Base-by-base conservation (phyloP, 2,329 filamentous ascomycete species). In the Diaporthe citriasiana region DNA sequence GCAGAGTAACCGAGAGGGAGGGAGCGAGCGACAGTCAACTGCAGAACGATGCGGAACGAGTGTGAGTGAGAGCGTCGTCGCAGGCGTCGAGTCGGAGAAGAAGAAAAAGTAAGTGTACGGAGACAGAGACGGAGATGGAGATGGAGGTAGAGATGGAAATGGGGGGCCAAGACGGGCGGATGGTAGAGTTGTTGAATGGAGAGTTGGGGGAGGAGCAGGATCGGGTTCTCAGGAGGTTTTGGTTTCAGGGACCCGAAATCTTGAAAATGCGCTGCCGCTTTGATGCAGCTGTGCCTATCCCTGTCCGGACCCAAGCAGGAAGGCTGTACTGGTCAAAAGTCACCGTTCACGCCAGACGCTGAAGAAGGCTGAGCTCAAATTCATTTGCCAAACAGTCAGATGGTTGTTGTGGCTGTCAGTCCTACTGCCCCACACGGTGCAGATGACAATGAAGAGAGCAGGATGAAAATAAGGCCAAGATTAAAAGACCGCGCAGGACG, bases 231-330 rank as follows among this genome's bases (percentile, higher is more conserved):
- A 68, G 63, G 47, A 68, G 63, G 47, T 53, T 40, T 40, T 53
- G 45, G 63, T 68, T 68, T 68, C 63, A 68, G 63, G 47, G 63
- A 68, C 47, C 63, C 45, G 63, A 68, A 60, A 53, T 68, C 63
- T 68, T 68, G 63, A 53, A 68, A 68, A 68, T 68, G 63, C 63
- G 63, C 47, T 68, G 63, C 63, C 63, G 63, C 63, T 68, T 68
- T 68, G 63, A 68, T 53, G 47, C 63, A 68, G 63, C 63, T 68
- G 63, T 68, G 63, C 22, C 33, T 40, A 68, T 53, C 63, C 63
- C 63, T 68, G 63, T 68, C 63, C 38, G 17, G 47, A 53, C 63
- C 47, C 47, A 22, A 25, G 63, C 47, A 40, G 17, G 60, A 66
- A 66, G 60, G 60, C 60, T 50, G 27, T 50, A 66, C 60, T 50